These are phyloP conservation scores for Marvania coccoides DNA, from an alignment of 139 green algal genomes.

Conservation along the genomic window DNA sequence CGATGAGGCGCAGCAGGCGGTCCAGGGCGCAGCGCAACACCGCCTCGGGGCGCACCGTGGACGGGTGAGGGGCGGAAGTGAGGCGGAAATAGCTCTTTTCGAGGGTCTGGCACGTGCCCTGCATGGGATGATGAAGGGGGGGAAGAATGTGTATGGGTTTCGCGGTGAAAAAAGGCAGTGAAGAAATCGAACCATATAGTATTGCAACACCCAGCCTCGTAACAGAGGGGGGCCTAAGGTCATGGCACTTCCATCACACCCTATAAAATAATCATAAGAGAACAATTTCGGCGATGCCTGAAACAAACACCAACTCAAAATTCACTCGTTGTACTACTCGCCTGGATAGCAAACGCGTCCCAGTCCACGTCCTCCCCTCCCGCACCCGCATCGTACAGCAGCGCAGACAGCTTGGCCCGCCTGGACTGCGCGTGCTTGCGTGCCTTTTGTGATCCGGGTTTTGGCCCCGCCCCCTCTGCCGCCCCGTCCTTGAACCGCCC, in stretches of 20 bases:
- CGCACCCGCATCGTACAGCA: slow-evolving; percentile 4
- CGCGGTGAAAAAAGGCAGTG: no score
- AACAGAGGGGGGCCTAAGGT: no score
- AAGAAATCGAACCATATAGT: no score
- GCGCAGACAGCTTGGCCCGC: not conserved
- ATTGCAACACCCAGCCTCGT: no score
- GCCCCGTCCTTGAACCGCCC: not conserved
- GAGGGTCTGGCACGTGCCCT: slow-evolving; percentile 56
- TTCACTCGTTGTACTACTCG: not conserved
- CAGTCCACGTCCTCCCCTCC: slow-evolving; percentile 27
- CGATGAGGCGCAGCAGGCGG: slow-evolving; percentile 44
- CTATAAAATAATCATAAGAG: no score
- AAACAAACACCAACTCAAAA: no score
- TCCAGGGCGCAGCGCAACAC: slow-evolving; percentile 53
- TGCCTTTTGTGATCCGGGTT: not conserved
- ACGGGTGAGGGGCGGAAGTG: slow-evolving; percentile 57
- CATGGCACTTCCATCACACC: no score
- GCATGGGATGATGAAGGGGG: not conserved
- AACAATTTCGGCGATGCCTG: no score
- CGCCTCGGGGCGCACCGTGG: slow-evolving; percentile 56
- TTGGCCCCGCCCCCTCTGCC: not conserved
- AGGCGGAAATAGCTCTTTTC: slow-evolving; percentile 88
- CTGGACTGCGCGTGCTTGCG: not conserved
- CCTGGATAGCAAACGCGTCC: slow-evolving; percentile 31
- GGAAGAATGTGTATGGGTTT: no score